Evolutionary conservation across 2,329 filamentous ascomycete genomes (phyloP), one percentile per base, ranked within the genome.

Genomic region (Fusarium transvaalense): DNA sequence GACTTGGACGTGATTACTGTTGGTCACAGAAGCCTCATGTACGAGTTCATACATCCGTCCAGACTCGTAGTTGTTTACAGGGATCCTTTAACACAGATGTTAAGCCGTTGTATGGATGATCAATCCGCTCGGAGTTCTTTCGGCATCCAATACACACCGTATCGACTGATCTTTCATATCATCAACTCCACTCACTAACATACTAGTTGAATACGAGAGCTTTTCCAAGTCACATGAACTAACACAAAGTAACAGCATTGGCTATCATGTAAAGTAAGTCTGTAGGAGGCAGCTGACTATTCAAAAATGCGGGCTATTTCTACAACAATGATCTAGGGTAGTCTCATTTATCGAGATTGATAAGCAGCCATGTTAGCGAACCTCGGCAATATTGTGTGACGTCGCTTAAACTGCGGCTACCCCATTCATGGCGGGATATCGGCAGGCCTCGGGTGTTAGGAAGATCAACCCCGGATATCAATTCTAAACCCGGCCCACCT

Each of bases 401-500:
- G 34, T 39, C 70, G 69, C 71, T 73, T 75, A 73, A 74, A 66
- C 71, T 41, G 25, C 34, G 60, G 59, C 9, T 59, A 34, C 50
- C 62, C 12, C 17, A 15, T 17, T 25, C 34, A 51, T 21, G 56
- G 43, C 58, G 57, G 64, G 61, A 60, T 60, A 60, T 74, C 64
- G 64, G 71, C 27, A 63, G 54, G 52, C 46, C 27, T 71, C 68
- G 70, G 71, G 47, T 57, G 13, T 15, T 34, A 54, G 56, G 59
- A 57, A 60, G 45, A 54, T 19, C 29, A 50, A 43, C 53, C 37
- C 66, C 72, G 71, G 72, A 63, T 39, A 64, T 69, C 65, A 74
- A 61, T 71, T 75, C 62, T 75, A 70, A 69, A 52, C 56, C 73
- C 72, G 69, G 61, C 69, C 73, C 73, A 73, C 72, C 61, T 45